Evolutionary conservation across 352 stramenopile genomes (phyloP), one percentile per base, ranked within the genome.

Genomic region (Pythium volutum): DNA sequence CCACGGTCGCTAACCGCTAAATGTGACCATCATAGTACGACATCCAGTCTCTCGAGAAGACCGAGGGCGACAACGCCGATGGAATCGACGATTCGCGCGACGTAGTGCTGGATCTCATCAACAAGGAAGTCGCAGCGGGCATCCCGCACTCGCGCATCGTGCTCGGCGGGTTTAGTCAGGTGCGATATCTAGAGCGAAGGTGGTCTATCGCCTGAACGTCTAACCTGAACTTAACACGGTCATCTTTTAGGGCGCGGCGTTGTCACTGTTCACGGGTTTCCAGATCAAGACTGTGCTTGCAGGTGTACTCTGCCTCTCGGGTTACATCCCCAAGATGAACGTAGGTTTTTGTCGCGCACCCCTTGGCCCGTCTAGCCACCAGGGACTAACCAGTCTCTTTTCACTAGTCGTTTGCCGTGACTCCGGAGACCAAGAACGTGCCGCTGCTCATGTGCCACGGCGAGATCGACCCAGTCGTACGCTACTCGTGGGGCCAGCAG

Each of bases 101-200:
- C 22, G 74, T 73, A 12, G 72, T 98, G 45, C 65, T 84, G 41
- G 31, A 55, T 1, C 80, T 98, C 27, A 81, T 99, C 18, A 69
- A 97, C 48, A 81, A 91, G 45, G 75, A 92, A 64, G 73, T 87
- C 36, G 67, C 59, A 16, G 67, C 29, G 22, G 84, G 84, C 27
- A 89, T 98, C 26, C 84, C 91, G 0, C 84, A 91, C 62, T 87
- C 74, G 48, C 90, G 90, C 22, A 97, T 98, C 62, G 86, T 98
- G 7, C 71, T 99, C 33, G 93, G 86, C 15, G 96, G 96, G 27
- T 99, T 99, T 71, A 96, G 79, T 57, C 95, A 98, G 66, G 94
- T 77, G 4, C 18, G 48, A 26, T 36, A 18, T 36, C 14, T 8
- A 36, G 31, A 36, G 14, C 6, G 7, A 6, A 36, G n/a, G 3